Evolutionary conservation across 2,329 filamentous ascomycete species (phyloP), one percentile per base, ranked within the genome.

Genomic region (Hymenoscyphus fructigenus): DNA sequence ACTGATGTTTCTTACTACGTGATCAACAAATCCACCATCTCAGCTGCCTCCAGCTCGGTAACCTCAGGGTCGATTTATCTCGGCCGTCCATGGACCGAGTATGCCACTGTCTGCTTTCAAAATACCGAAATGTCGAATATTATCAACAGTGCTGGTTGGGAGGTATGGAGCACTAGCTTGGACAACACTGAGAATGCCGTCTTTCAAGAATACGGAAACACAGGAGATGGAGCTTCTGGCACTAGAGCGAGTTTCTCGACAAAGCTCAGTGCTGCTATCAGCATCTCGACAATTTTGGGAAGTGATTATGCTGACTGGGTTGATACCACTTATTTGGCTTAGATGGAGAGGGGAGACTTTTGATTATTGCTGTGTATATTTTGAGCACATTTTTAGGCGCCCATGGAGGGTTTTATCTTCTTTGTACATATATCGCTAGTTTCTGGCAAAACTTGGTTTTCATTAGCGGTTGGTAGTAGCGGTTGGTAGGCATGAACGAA

Each of bases 121-220:
- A 76, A 79, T 32, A 81, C 80, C 3, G 70, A 71, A 7, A 72
- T 87, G 66, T 76, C 76, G 7, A 75, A 76, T n/a, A 80, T 86
- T 23, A 79, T 88, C 67, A 84, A 84, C 64, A 66, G 75, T 2
- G 77, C 77, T 2, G 84, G 84, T 0, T 86, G 85, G 84, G 72
- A 73, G 5, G 70, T 75, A 28, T 87, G 85, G 85, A 76, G 76
- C 38, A 75, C 67, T 14, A 74, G 72, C 34, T 73, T 78, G 15
- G 68, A 76, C 3, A 78, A 77, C 26, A 85, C 82, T 1, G 79
- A 78, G 12, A 69, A 82, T 63, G 81, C 85, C 17, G 76, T 76
- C 14, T 85, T 82, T 64, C 78, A 76, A n/a, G 85, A 87, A 74
- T 86, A 80, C 70, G 76, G 70, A 28, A 87, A 87, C 71, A 79